Conservation (phyloP, 2,329 filamentous ascomycete species). For the Colletotrichum tropicale region DNA sequence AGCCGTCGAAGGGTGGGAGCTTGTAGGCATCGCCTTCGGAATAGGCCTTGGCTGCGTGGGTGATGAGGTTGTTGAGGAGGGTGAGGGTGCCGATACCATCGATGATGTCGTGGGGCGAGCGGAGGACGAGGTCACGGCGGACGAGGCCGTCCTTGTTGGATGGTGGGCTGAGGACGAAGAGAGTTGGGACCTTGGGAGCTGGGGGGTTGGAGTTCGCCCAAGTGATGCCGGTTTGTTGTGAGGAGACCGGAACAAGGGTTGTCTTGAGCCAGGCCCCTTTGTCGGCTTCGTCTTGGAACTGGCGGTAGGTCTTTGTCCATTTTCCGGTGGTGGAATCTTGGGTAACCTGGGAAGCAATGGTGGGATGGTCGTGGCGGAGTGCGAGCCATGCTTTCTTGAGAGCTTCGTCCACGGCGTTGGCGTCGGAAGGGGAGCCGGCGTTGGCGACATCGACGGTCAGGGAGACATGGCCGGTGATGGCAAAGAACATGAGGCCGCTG, state of each 20-base stretch:
- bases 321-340: constrained; percentile 21
- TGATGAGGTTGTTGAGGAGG: constrained; percentile 34
- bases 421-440: background rate
- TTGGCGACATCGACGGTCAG: constrained; percentile 24
- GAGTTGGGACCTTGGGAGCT: constrained; percentile 31
- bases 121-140: constrained; percentile 36
- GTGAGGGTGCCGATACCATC: constrained; percentile 42
- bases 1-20: constrained; percentile 22
- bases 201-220: constrained; percentile 41
- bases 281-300: constrained; percentile 1
- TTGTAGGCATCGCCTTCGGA: constrained; percentile 2
- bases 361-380: constrained; percentile 36
- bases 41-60: constrained; percentile 27
- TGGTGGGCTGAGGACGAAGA: constrained; percentile 33
- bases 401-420: constrained; percentile 29
- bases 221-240: constrained; percentile 28
- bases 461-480: constrained; percentile 43
- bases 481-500: constrained; percentile 43
- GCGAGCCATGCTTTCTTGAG: constrained; percentile 37
- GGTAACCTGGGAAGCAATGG: constrained; percentile 31
- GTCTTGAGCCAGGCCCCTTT: constrained; percentile 29
- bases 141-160: background rate
- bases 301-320: constrained; percentile 32
- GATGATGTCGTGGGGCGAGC: constrained; percentile 42
- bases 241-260: constrained; percentile 31